phyloP scores from a whole-genome alignment of 2,329 filamentous ascomycete species.

The Trichothecium roseum region DNA sequence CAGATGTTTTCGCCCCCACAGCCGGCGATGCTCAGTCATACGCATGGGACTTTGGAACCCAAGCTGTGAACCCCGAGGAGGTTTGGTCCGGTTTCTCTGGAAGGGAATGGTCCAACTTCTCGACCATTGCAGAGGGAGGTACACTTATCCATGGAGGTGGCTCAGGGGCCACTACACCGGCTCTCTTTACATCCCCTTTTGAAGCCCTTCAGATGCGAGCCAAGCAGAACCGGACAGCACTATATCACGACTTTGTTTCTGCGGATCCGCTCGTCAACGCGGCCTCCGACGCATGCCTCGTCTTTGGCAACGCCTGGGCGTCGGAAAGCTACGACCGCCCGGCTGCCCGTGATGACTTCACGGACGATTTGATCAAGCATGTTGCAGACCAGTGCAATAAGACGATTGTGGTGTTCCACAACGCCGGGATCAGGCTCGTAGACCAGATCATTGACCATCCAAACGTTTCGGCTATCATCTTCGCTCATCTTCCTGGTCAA shows the following conservation, averaged over 20 bases:
- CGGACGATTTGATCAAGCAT: conserved; percentile 43
- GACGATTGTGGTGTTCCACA: conserved; percentile 56
- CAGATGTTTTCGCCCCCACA: conserved; percentile 30
- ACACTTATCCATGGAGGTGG: conserved; percentile 16
- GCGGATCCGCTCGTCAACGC: conserved; percentile 36
- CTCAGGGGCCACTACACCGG: conserved; percentile 33
- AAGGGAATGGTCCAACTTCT: conserved; percentile 9
- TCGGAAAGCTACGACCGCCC: conserved; percentile 61
- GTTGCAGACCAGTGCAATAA: conserved; percentile 50
- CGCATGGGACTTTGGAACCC: conserved; percentile 24
- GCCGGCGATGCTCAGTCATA: conserved; percentile 20
- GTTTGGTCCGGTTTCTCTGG: conserved; percentile 16
- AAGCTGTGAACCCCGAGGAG: conserved; percentile 22
- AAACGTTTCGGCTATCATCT: conserved; percentile 54
- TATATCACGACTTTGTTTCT: conserved; percentile 49
- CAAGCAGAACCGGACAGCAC: conserved; percentile 41
- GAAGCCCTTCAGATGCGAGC: conserved; percentile 43
- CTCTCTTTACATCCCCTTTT: conserved; percentile 40
- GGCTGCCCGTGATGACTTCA: conserved; percentile 54
- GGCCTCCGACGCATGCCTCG: conserved; percentile 53
- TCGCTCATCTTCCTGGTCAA: conserved; percentile 55
- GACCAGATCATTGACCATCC: conserved; percentile 51
- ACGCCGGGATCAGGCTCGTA: conserved; percentile 49
- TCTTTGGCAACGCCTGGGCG: conserved; percentile 58
- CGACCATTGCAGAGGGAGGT: conserved; percentile 34